Percentiles rank a stretch among this genome's conserved stretches.
Evolutionary conservation across 345 rosid species (phyloP).

Genomic region (Aurinia saxatilis): DNA sequence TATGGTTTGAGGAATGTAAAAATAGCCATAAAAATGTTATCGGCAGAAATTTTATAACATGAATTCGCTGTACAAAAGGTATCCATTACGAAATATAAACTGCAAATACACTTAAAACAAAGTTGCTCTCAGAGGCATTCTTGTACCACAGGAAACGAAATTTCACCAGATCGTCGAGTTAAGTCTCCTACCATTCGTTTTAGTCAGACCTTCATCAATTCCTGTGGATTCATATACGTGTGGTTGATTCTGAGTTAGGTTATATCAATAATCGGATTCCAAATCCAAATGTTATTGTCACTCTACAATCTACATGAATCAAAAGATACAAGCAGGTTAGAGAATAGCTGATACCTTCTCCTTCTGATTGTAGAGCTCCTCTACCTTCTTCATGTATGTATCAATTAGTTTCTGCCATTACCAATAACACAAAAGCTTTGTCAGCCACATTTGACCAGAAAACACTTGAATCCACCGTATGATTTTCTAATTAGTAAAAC

Average conservation of each 20-base stretch:
- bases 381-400: slow-evolving; percentile 83
- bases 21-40: no score
- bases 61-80: slow-evolving; percentile 16
- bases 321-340: background rate
- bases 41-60: background rate
- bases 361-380: slow-evolving; percentile 69
- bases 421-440: background rate
- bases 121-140: slow-evolving; percentile 7
- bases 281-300: background rate
- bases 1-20: no score
- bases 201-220: slow-evolving; percentile 22
- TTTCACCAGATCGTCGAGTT: slow-evolving; percentile 10
- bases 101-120: background rate
- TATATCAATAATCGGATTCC: background rate
- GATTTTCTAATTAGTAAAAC: background rate
- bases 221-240: slow-evolving; percentile 15
- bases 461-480: background rate
- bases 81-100: background rate
- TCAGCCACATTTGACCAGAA: background rate
- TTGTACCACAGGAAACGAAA: slow-evolving; percentile 13
- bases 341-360: slow-evolving; percentile 55
- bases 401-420: slow-evolving; percentile 75
- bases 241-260: background rate
- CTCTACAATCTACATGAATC: background rate
- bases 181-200: background rate